A percentile compares a stretch with the other conserved stretches of the same genome.
Evolutionary conservation across 2,329 filamentous ascomycete genomes (phyloP).

Genomic region (Colletotrichum lini): DNA sequence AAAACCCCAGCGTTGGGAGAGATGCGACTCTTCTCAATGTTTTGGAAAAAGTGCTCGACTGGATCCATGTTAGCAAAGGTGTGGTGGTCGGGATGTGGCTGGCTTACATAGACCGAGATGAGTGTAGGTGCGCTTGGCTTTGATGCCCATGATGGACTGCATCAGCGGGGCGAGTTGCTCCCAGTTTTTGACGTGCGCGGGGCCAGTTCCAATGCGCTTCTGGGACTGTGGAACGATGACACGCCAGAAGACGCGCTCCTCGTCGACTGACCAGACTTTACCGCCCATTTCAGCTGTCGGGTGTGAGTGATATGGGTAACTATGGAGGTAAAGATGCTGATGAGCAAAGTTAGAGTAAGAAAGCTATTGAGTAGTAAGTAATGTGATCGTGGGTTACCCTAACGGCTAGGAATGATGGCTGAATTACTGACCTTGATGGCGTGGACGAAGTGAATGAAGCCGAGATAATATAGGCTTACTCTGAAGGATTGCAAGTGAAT

Average conservation of each 20-base stretch:
- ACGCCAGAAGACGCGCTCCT: slow-evolving; percentile 67
- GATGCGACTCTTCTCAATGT: slow-evolving; percentile 53
- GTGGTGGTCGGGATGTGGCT: too few species aligned
- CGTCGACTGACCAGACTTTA: slow-evolving; percentile 63
- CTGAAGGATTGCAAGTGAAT: neutral
- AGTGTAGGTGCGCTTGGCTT: slow-evolving; percentile 57
- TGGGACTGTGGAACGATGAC: slow-evolving; percentile 55
- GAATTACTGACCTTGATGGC: neutral
- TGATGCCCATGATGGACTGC: slow-evolving; percentile 53
- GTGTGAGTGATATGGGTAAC: neutral
- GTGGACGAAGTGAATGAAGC: neutral
- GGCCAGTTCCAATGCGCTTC: slow-evolving; percentile 49
- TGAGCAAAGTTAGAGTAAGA: neutral
- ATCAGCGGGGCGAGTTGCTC: slow-evolving; percentile 55
- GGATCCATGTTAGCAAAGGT: slow-evolving; percentile 3
- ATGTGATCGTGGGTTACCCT: neutral
- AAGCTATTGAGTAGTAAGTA: neutral
- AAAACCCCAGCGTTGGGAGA: slow-evolving; percentile 56
- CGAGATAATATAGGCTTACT: neutral
- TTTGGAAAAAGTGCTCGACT: slow-evolving; percentile 64
- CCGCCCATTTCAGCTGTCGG: slow-evolving; percentile 61
- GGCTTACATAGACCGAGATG: slow-evolving; percentile 58
- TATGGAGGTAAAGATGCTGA: neutral
- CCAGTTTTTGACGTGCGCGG: slow-evolving; percentile 51
- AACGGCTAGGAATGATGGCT: neutral